Base-by-base conservation (phyloP, 495 filamentous ascomycete genomes). In the Daldinia caldariorum region DNA sequence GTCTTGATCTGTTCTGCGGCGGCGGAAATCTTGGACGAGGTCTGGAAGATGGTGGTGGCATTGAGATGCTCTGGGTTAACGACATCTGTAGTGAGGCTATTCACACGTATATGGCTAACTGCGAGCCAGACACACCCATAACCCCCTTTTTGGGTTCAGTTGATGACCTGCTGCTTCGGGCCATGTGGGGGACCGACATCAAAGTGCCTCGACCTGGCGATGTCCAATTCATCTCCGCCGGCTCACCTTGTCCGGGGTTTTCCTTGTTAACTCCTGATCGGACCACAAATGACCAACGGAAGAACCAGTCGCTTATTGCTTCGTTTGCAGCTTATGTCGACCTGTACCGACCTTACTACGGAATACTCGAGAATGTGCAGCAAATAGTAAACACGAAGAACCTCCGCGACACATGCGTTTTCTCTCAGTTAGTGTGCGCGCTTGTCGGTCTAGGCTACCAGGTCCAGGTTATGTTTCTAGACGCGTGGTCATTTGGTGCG, bases 391-490 rank as follows among this genome's bases (percentile, higher is more conserved):
- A 78, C 50, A 68, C 58, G 38, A 74, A 70, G 31, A 75, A 57
- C 14, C 72, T 76, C 39, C 75, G 77, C 14, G 77, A 82, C 5
- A 77, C 87, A 16, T 90, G 91, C 66, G 82, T 90, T 2, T 87
- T 92, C 45, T 87, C 89, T 4, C 89, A 91, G 66, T 76, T 93
- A 0, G 80, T 93, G 10, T 90, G 89, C 65, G 83, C 87, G 6
- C 76, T 94, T 4, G 88, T 93, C 1, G 90, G 86, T 8, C 78
- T 94, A 74, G 90, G 91, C 1, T 94, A 93, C 66, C 91, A 94
- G 71, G 80, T 86, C 0, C 84, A 89, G 62, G 77, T 88, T 10
- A 88, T 87, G 57, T 74, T 86, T 9, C 75, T 89, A 6, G 90
- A 93, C 73, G 84, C 90, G 0, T 93, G 89, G 89, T 88, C 84